Percentiles rank a stretch among this genome's conserved stretches.
phyloP scores from a whole-genome alignment of 345 rosid genomes.

The Ceriops tagal region DNA sequence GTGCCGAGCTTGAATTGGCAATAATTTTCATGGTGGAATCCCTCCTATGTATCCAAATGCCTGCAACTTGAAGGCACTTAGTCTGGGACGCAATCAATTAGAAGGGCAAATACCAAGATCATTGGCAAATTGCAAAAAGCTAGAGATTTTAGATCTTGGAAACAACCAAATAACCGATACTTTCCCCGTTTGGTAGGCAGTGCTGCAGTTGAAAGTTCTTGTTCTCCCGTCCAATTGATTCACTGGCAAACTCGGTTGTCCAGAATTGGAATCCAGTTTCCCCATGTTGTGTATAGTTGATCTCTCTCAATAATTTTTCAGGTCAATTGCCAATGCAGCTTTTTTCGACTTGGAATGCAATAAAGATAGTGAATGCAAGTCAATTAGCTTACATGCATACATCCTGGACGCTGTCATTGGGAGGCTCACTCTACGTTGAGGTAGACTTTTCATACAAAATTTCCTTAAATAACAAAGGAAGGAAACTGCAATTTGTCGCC shows the following conservation, averaged over 20 bases:
- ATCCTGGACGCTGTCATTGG: not conserved
- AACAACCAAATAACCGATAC: not conserved
- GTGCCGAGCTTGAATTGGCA: not conserved
- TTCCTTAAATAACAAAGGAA: constrained; percentile 3
- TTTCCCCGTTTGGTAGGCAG: constrained; percentile 4
- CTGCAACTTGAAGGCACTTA: not conserved
- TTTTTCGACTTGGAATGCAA: not conserved
- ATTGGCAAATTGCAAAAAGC: not conserved
- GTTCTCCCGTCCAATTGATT: not conserved
- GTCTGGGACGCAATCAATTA: too few relatives aligned
- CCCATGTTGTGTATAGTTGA: constrained; percentile 1
- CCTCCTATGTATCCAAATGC: not conserved
- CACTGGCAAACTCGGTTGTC: not conserved
- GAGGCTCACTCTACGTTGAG: too few relatives aligned
- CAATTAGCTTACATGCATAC: not conserved
- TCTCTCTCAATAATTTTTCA: constrained; percentile 1
- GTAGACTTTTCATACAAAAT: too few relatives aligned
- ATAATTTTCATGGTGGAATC: not conserved
- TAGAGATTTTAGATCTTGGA: constrained; percentile 7
- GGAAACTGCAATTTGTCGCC: not conserved
- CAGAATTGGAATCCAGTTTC: not conserved
- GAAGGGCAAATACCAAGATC: constrained; percentile 4
- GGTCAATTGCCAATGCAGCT: not conserved
- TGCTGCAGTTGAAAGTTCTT: not conserved
- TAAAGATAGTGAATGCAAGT: not conserved